A percentile compares a stretch with the other conserved stretches of the same genome.
These are phyloP conservation scores for Cadophora sp. DNA, from an alignment of 2,329 filamentous ascomycete species.

Conservation along the genomic window DNA sequence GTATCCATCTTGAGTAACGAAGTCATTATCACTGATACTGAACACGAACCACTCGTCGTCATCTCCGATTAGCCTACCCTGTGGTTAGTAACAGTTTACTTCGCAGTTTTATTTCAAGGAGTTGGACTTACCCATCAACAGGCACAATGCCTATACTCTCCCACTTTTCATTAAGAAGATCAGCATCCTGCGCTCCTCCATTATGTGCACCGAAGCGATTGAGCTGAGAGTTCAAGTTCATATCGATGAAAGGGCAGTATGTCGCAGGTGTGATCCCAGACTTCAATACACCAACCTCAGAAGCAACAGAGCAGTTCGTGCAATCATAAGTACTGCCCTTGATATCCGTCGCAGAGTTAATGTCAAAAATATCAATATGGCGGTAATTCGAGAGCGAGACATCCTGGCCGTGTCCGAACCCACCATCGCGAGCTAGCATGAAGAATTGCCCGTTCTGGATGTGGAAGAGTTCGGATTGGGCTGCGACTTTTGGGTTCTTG, in stretches of 20 bases:
- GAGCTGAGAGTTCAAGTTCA: conserved; percentile 70
- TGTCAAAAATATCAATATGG: conserved; percentile 73
- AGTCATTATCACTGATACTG: conserved; percentile 75
- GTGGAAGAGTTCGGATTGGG: conserved; percentile 73
- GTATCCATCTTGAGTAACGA: conserved; percentile 72
- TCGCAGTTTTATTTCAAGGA: background rate
- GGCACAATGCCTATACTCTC: conserved; percentile 71
- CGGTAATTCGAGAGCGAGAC: conserved; percentile 65
- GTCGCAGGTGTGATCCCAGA: conserved; percentile 60
- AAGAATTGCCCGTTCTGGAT: conserved; percentile 70
- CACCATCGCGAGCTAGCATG: conserved; percentile 68
- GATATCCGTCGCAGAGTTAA: conserved; percentile 66
- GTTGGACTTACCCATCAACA: conserved; percentile 51
- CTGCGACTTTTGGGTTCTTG: conserved; percentile 61
- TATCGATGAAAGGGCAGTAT: conserved; percentile 72
- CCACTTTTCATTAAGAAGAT: conserved; percentile 78
- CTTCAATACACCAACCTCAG: conserved; percentile 59
- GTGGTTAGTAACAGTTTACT: background rate
- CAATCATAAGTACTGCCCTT: conserved; percentile 53
- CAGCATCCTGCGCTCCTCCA: conserved; percentile 64
- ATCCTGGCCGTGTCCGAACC: conserved; percentile 62
- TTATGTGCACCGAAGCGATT: conserved; percentile 72
- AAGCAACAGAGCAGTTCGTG: conserved; percentile 44
- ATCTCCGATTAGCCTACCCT: conserved; percentile 41
- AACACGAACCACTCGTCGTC: conserved; percentile 72